Percentiles rank a stretch among this genome's conserved stretches.
Evolutionary conservation across 768 basidiomycete genomes (phyloP).

Genomic region (Inosperma sp.): DNA sequence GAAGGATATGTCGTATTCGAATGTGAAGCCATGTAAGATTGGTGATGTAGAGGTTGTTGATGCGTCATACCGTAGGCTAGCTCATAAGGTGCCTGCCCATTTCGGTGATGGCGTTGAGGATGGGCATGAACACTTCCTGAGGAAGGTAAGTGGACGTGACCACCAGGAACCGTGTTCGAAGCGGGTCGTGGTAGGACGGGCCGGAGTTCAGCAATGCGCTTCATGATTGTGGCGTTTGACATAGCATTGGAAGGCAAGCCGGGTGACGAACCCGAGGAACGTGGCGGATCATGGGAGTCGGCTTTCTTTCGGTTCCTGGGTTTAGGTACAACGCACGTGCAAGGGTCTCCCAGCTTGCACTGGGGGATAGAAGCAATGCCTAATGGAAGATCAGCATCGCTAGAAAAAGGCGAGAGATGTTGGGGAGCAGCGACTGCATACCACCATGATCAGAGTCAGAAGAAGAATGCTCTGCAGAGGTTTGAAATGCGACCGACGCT

Average conservation of each 20-base stretch:
- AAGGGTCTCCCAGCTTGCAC: conserved; percentile 50
- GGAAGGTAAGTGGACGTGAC: conserved; percentile 47
- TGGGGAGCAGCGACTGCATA: conserved; percentile 50
- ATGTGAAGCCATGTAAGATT: conserved; percentile 20
- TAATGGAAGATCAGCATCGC: conserved; percentile 44
- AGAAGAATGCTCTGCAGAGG: conserved; percentile 43
- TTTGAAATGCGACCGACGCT: conserved; percentile 51
- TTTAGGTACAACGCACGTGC: conserved; percentile 56
- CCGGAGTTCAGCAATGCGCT: conserved; percentile 55
- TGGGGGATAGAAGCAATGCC: conserved; percentile 37
- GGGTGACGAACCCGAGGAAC: conserved; percentile 9
- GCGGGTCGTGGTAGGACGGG: conserved; percentile 65
- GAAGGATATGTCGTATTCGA: conserved; percentile 20
- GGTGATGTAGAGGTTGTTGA: conserved; percentile 28
- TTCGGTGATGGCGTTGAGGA: conserved; percentile 45
- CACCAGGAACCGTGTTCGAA: conserved; percentile 20
- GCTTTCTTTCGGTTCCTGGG: conserved; percentile 30
- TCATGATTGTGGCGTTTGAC: conserved; percentile 11
- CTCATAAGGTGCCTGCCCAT: conserved; percentile 61
- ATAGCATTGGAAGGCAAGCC: conserved; percentile 10
- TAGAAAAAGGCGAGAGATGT: conserved; percentile 32
- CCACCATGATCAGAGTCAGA: conserved; percentile 63
- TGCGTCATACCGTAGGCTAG: conserved; percentile 53
- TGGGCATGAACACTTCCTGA: conserved; percentile 40
- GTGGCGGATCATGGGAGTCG: conserved; percentile 15